phyloP scores from a whole-genome alignment of 352 stramenopile genomes.

The Halophytophthora batemanensis region DNA sequence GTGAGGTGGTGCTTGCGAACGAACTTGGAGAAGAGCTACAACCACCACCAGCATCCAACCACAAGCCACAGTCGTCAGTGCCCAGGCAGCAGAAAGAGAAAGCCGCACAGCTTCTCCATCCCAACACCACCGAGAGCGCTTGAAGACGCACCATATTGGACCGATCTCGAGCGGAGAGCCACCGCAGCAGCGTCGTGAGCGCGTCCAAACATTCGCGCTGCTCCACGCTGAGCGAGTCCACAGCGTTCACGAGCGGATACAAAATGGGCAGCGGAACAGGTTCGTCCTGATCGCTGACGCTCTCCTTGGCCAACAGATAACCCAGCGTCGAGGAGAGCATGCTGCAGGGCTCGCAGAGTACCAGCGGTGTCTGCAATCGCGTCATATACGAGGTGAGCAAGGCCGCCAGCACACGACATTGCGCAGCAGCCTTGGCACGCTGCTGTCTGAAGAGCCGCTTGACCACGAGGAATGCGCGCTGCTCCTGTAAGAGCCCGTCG shows the following conservation, averaged over 20 bases:
- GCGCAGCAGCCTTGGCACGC: slow-evolving; percentile 22
- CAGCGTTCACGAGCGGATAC: slow-evolving; percentile 69
- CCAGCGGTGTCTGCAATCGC: slow-evolving; percentile 41
- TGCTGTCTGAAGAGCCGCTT: slow-evolving; percentile 54
- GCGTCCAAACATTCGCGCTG: slow-evolving; percentile 73
- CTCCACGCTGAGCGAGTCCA: slow-evolving; percentile 65
- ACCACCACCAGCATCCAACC: neutral
- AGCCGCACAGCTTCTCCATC: too few relatives aligned
- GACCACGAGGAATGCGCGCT: slow-evolving; percentile 45
- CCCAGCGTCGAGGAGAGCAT: slow-evolving; percentile 65
- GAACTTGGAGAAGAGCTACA: slow-evolving; percentile 43
- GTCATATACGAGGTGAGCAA: slow-evolving; percentile 48
- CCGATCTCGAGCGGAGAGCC: slow-evolving; percentile 30
- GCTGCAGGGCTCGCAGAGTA: slow-evolving; percentile 41
- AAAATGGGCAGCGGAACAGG: slow-evolving; percentile 37
- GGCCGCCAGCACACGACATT: slow-evolving; percentile 37
- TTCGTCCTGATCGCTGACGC: slow-evolving; percentile 9
- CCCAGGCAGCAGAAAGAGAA: neutral
- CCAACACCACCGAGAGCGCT: too few relatives aligned
- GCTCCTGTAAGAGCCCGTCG: slow-evolving; percentile 55
- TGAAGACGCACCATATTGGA: slow-evolving; percentile 35
- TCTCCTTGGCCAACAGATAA: slow-evolving; percentile 46
- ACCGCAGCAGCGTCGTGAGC: slow-evolving; percentile 52
- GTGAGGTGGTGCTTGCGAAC: slow-evolving; percentile 32
- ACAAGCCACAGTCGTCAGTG: neutral